Base-by-base conservation (phyloP, 495 filamentous ascomycete species). In the Talaromyces thailandensis region DNA sequence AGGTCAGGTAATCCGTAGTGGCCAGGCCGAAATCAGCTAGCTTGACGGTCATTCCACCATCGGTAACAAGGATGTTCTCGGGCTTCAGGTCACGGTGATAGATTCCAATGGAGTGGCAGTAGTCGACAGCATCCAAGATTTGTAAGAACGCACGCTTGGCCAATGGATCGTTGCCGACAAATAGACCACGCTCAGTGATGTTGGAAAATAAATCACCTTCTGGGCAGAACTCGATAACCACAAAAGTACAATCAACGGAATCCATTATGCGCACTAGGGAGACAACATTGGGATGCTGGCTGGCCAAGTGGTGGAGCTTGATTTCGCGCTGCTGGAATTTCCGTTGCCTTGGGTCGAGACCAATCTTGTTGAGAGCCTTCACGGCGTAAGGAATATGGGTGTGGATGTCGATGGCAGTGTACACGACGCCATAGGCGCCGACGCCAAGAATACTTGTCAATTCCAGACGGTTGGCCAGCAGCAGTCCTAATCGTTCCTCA, bases 21-120 rank as follows among this genome's bases (percentile, higher is more conserved):
- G 94, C 94, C 43, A 98, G 83, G 69, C 95, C 94, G 80, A 99
- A 99, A 73, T 98, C 94, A 64, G 95, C 94, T 59, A 99, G 83
- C 76, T 98, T 96, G 67, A 96, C 91, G 25, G 90, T 93, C 75
- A 86, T 83, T 62, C 93, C 93, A 62, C 84, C 79, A 76, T 96
- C 87, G 64, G 89, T 89, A 61, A 98, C 94, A 68, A 99, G 79
- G 61, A 99, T 90, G 76, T 99, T 98, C 79, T 99, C 94, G 35
- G 94, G 94, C 81, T 99, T 99, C 56, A 99, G 79, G 73, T 99
- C 94, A 74, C 94, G 84, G 75, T 98, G 94, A 81, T 96, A 99
- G 67, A 99, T 96, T 64, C 93, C 92, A 64, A 91, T 73, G 65
- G 83, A 84, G 76, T 99, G 94, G 84, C 94, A 98, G 73, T 91